Evolutionary conservation across 164 flowering plant genomes (phyloP), one percentile per base, ranked within the genome.

Genomic region (Warburgia ugandensis): DNA sequence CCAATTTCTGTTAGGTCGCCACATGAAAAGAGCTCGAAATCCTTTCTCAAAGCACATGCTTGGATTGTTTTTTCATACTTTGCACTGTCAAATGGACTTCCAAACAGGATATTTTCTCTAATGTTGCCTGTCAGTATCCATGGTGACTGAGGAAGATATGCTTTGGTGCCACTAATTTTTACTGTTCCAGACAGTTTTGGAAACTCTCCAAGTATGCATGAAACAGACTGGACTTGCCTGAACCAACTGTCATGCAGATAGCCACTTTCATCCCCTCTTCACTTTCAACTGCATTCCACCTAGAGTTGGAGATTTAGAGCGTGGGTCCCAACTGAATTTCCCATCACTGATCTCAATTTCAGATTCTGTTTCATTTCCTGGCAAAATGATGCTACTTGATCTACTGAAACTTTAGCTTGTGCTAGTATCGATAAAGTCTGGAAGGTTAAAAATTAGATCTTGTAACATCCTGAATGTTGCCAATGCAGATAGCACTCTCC

Each of bases 1-100:
- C 99, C 99, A 40, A 92, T 92, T 62, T 84, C 94, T 14, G 95
- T 92, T 9, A 80, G 61, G 62, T 92, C 99, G 4, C 99, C 95
- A 30, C 61, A 59, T 2, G 86, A 57, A 59, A 92, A 83, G 32
- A 86, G 77, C 72, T 88, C 92, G 38, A 92, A 82, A 74, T 92
- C 99, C 70, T 92, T 88, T 14, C 13, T 25, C 68, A 92, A 62
- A 19, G 95, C 95, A 73, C 99, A 92, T 37, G 99, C 89, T 66
- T 74, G 64, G 17, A 88, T 54, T 27, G 84, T 84, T 50, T 54
- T 61, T 2, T 81, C 68, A 56, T 92, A 92, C 70, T 73, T 83
- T 28, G 22, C 55, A 35, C 66, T 58, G 33, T 85, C 78, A 44
- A 75, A 80, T 3, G 64, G 40, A 54, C 69, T 81, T 2, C 98